Evolutionary conservation across 768 basidiomycete species (phyloP).

Genomic region (Phaeotremella skinneri): DNA sequence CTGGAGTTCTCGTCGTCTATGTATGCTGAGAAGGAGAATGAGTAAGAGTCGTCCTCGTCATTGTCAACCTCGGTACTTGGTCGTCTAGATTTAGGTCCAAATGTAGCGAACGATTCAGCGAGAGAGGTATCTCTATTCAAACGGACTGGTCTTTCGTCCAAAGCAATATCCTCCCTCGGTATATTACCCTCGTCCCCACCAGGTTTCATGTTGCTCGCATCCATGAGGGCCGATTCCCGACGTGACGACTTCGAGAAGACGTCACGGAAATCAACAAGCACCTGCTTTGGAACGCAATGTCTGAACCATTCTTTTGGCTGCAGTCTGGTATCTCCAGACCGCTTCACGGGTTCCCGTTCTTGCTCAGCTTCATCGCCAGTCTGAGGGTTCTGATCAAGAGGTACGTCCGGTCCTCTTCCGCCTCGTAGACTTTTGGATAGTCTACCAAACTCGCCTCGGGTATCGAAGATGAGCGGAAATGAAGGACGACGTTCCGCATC

Average conservation of each 20-base stretch:
- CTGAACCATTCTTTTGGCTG: constrained; percentile 13
- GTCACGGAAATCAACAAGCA: constrained; percentile 27
- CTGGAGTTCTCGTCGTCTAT: neutral
- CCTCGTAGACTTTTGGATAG: constrained; percentile 11
- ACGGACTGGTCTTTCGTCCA: neutral
- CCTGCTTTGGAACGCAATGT: constrained; percentile 17
- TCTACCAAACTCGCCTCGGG: constrained; percentile 16
- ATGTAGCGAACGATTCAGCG: constrained; percentile 11
- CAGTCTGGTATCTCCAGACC: constrained; percentile 6
- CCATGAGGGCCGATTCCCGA: neutral
- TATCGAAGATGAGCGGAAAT: constrained; percentile 24
- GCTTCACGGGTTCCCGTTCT: neutral
- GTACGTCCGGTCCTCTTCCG: constrained; percentile 2
- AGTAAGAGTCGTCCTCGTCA: constrained; percentile 1
- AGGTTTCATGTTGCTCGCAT: constrained; percentile 8
- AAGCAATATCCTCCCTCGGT: neutral
- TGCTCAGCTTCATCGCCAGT: neutral
- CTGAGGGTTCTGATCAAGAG: neutral
- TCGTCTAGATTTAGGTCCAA: neutral
- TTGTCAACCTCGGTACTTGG: neutral
- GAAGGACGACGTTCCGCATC: neutral
- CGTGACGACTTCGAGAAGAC: constrained; percentile 10
- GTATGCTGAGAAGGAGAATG: neutral
- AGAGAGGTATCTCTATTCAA: constrained; percentile 1
- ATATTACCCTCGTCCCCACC: neutral